Evolutionary conservation across 257 asterid genomes (phyloP).

Genomic region (Agastache rugosa): DNA sequence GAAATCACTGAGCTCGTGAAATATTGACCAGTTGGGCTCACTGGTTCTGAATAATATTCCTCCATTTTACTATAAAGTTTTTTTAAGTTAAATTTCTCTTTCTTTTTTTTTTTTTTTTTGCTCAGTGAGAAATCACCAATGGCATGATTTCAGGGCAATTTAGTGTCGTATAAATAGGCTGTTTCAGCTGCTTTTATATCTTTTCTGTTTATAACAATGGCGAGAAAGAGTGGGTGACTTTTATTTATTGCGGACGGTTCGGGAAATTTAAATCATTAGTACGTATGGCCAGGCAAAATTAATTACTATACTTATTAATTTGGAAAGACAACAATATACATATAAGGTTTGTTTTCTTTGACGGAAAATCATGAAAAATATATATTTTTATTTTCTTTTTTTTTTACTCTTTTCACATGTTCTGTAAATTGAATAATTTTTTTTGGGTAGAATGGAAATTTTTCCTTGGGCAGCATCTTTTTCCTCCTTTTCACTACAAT

Average conservation of each 20-base stretch:
- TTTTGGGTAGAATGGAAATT: too few relatives aligned
- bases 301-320: background rate
- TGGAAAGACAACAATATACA: background rate
- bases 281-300: background rate
- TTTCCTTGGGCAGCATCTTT: too few relatives aligned
- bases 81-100: too few relatives aligned
- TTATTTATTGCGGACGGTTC: conserved; percentile 34
- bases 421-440: too few relatives aligned
- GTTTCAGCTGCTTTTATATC: background rate
- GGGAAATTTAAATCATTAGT: background rate
- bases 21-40: conserved; percentile 56
- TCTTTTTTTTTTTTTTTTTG: too few relatives aligned
- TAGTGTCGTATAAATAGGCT: background rate
- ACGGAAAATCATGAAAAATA: too few relatives aligned
- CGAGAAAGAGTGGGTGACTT: conserved; percentile 15
- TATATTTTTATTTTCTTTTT: too few relatives aligned
- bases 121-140: too few relatives aligned
- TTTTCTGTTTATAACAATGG: background rate
- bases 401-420: too few relatives aligned
- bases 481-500: too few relatives aligned
- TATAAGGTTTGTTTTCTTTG: too few relatives aligned
- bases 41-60: conserved; percentile 39
- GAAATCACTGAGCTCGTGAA: conserved; percentile 59
- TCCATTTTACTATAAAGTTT: conserved; percentile 22
- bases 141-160: background rate